Evolutionary conservation across 352 stramenopile species (phyloP), one percentile per base, ranked within the genome.

Genomic region (Pythium chondricola): DNA sequence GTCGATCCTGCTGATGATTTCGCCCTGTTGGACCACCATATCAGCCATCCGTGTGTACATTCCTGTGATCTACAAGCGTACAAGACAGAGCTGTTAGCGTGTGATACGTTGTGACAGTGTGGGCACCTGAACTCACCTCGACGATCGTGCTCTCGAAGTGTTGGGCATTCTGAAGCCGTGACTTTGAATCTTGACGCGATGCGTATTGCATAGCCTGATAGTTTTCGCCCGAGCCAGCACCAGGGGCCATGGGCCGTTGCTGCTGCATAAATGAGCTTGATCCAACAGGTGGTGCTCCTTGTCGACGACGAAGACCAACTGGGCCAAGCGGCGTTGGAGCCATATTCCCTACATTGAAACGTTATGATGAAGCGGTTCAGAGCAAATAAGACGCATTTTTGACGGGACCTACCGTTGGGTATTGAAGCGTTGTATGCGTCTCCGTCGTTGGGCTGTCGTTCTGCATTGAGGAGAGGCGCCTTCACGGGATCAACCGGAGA

Each of bases 11-110:
- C 69, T 71, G 32, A 93, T 83, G 37, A 90, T 74, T 46, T 93
- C 76, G 18, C 79, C 78, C 58, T 93, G 80, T 41, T 88, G 72
- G 5, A 76, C 68, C 4, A 93, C 74, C 75, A 93, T 85, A 2
- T 69, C 85, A 25, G 82, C 78, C 82, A 93, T 93, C 11, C 78
- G 72, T 11, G 74, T 89, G 64, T 90, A 93, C 82, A 93, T 93
- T 18, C 78, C 74, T 22, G 74, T 85, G 48, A 93, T 93, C 81
- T 93, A 47, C 13, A 41, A 3, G 31, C 18, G 8, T 40, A 13
- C 8, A 43, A 0, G 35, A 10, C 20, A 37, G 6, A 9, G 27
- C 40, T 31, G 1, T 37, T 9, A 45, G n/a, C n/a, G n/a, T n/a
- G n/a, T n/a, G n/a, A n/a, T n/a, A n/a, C n/a, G n/a, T n/a, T n/a